Base-by-base conservation (phyloP, 139 green algal species). In the Chlamydomonas schloesseri region DNA sequence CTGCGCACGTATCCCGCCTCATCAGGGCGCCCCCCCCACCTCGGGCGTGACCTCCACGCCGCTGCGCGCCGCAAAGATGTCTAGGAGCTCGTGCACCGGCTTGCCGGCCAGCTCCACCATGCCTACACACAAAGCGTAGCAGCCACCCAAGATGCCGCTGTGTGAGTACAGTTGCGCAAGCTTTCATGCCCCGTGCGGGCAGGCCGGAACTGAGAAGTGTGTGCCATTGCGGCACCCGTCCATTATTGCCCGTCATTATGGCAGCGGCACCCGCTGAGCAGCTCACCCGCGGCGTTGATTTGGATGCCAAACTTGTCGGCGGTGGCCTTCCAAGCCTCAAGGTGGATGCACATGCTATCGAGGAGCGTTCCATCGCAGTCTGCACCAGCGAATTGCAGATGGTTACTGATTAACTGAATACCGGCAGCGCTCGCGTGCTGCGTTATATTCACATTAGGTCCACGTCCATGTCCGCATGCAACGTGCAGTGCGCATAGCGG, bases 81-180 rank as follows among this genome's bases (percentile, higher is more conserved):
- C 69, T 26, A 87, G 69, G 69, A 87, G 81, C 81, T 87, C 81
- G 53, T 87, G 47, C 13, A 87, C 69, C 10, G 81, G 81, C 55
- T 87, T 87, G 53, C 81, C 81, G 2, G 79, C 79, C 24, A 85
- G 79, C 50, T 85, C 79, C 47, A 85, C 79, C 79, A 85, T 85
- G 33, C n/a, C 42, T 50, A 8, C 42, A 8, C 42, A n/a, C n/a
- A n/a, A 50, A 50, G 42, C 42, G 42, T 50, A 50, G n/a, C 42
- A 50, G 6, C 5, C 42, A 50, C 42, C 42, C n/a, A n/a, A n/a
- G n/a, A n/a, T n/a, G n/a, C n/a, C n/a, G n/a, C n/a, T n/a, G n/a
- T n/a, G n/a, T n/a, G n/a, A n/a, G n/a, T n/a, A n/a, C n/a, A n/a
- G n/a, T n/a, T n/a, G n/a, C n/a, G n/a, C n/a, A n/a, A n/a, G n/a